Evolutionary conservation across 2,329 filamentous ascomycete genomes (phyloP), one percentile per base, ranked within the genome.

Genomic region (Penicillium verrucosum): DNA sequence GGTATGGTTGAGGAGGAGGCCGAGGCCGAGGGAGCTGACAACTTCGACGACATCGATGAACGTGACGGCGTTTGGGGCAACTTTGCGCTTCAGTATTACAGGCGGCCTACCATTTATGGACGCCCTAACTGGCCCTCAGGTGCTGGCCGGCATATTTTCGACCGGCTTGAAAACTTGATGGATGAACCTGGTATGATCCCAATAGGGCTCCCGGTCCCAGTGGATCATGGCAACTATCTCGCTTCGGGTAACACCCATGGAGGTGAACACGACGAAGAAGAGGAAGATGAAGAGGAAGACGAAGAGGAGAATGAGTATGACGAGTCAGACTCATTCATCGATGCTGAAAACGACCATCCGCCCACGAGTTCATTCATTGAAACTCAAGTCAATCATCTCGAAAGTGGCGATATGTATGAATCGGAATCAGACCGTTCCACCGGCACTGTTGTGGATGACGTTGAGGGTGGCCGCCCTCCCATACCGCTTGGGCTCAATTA

Each of bases 261-360:
- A 8, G 43, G 58, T 29, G 62, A 66, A 42, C 63, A 65, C 16
- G 66, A 67, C 9, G 59, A 63, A 23, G 68, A 51, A 16, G 52
- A 51, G 14, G 54, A 56, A n/a, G 51, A 60, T 3, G 66, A 68
- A 3, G 57, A 60, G 4, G 66, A 67, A 3, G 57, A 62, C 14
- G 69, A 71, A 11, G 68, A 68, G 8, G 61, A 66, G 27, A 60
- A 60, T 12, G 68, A 71, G n/a, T 68, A 71, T 44, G 64, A 64
- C 29, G 70, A 74, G 29, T 66, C 65, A 64, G 70, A 70, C 51
- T 71, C 70, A 8, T 74, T 73, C 44, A 73, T 73, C 51, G 70
- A 72, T 42, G 68, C 74, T 23, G 68, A 67, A 41, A 54, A 67
- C 34, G 56, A 63, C 25, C 27, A 27, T n/a, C 37, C 32, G n/a